Base-by-base conservation (phyloP, 2,329 filamentous ascomycete species). In the Trichoderma citrinoviride region DNA sequence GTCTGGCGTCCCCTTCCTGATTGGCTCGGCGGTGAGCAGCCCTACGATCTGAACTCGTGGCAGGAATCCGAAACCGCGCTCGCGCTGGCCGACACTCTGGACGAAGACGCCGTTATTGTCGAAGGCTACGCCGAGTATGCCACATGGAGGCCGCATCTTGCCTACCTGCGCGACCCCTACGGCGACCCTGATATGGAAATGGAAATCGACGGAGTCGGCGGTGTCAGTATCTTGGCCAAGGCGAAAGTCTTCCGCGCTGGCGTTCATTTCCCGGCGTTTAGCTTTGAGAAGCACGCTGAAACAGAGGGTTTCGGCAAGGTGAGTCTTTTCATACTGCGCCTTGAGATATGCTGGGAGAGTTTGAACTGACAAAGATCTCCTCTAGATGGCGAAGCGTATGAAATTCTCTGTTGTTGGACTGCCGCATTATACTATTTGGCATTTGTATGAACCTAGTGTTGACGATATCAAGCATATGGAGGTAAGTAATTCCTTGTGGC, bases 101-200 rank as follows among this genome's bases (percentile, higher is more conserved):
- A 99, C 70, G 95, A 99, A 76, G 95, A 99, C 75, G 95, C 95
- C 4, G 95, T 99, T 44, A 99, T 99, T 78, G 95, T 99, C 5
- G 95, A 99, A 78, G 95, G 95, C 19, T 99, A 99, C 74, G 95
- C 95, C 66, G 95, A 99, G 80, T 99, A 99, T 76, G 95, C 95
- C 21, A 99, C 95, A 1, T 99, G 95, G 95, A 85, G 95, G 69
- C 95, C 95, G 47, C 95, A 99, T 83, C 83, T 99, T 73, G 95
- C 95, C 47, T 99, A 99, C 75, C 86, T 99, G 7, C 90, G 95
- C 66, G 95, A 99, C 75, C 95, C 95, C 2, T 98, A 96, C 73
- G 95, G 95, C 44, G 95, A 99, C 74, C 94, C 94, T 21, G 95
- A 99, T 75, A 97, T 98, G 90, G 95, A 99, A 76, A 98, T 99